Evolutionary conservation across 371 early-diverging fungal genomes (phyloP), one percentile per base, ranked within the genome.

Genomic region (Mucor velutinosus): DNA sequence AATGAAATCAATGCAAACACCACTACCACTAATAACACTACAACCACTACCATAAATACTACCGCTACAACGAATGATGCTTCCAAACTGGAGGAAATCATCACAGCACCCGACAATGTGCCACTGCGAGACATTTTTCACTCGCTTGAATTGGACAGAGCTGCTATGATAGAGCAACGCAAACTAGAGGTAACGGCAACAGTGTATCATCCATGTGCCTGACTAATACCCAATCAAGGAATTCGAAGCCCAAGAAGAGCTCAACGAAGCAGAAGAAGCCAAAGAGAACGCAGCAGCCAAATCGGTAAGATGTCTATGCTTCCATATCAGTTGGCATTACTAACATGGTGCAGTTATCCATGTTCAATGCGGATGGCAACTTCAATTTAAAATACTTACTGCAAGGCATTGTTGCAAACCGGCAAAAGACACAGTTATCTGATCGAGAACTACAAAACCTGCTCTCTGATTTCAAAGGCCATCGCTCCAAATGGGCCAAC

Each of bases 401-500:
- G 19, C 85, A 89, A 72, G 90, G 91, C 12, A 93, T 96, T 59
- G 90, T 90, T 49, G 81, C 87, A 64, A 86, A 91, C 62, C 78
- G 93, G 39, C 79, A 85, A 33, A 83, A 84, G 30, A 89, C 89
- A 5, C 78, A 81, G 14, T 74, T 92, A 65, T 84, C 89, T 10
- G 90, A 92, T 65, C 85, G 90, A 10, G 94, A 93, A 69, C 73
- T 97, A 21, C 85, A 90, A 66, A 84, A 86, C 35, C 73, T 96
- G 7, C 73, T 97, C n/a, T 87, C 90, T 7, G 94, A 95, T 68
- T 91, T 95, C 15, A 90, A 91, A 37, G 94, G 94, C 4, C 91
- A 91, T 72, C 86, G 92, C 63, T 93, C 95, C 15, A 95, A 96
- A 84, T 97, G 97, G 97, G 92, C 93, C 5, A 93, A 88, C 68